Evolutionary conservation across 2,329 filamentous ascomycete genomes (phyloP).

Genomic region (Scorias spongiosa): DNA sequence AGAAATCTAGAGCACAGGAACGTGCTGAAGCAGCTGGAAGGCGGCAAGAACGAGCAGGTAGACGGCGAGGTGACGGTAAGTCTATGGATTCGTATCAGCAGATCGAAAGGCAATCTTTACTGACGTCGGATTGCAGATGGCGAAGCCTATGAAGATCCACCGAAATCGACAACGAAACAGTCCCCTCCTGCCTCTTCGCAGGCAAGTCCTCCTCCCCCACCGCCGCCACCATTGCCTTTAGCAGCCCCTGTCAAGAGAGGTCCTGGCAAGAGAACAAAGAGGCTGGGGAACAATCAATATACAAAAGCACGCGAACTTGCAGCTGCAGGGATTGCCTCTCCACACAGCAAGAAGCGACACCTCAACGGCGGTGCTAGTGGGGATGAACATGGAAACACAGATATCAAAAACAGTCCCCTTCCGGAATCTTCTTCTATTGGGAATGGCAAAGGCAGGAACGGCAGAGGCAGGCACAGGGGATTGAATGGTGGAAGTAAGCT

Average conservation of each 20-base stretch:
- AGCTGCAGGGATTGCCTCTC: slow-evolving; percentile 36
- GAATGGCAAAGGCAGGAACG: slow-evolving; percentile 3
- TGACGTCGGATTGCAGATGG: slow-evolving; percentile 40
- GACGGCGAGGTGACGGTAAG: slow-evolving; percentile 66
- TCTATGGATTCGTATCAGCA: not conserved
- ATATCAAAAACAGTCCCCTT: slow-evolving; percentile 1
- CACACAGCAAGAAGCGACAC: slow-evolving; percentile 15
- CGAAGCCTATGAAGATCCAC: slow-evolving; percentile 54
- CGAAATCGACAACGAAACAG: slow-evolving; percentile 24
- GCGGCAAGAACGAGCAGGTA: slow-evolving; percentile 67
- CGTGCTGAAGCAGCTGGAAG: slow-evolving; percentile 62
- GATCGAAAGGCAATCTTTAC: not conserved
- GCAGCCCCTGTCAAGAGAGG: slow-evolving; percentile 45
- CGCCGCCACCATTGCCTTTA: slow-evolving; percentile 24
- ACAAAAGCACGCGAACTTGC: slow-evolving; percentile 53
- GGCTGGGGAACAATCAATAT: slow-evolving; percentile 64
- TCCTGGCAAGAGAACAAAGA: slow-evolving; percentile 42
- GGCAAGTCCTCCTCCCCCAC: slow-evolving; percentile 11
- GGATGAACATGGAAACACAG: slow-evolving; percentile 11
- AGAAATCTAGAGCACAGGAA: slow-evolving; percentile 55
- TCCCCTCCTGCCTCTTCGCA: slow-evolving; percentile 28
- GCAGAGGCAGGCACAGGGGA: slow-evolving; percentile 11
- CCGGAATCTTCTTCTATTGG: not conserved
- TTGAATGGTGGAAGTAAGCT: slow-evolving; percentile 24
- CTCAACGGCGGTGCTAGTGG: slow-evolving; percentile 15